A percentile compares a stretch with the other conserved stretches of the same genome.
Conservation (phyloP, 2,329 filamentous ascomycete species). For the Fusarium brevicatenulatum region DNA sequence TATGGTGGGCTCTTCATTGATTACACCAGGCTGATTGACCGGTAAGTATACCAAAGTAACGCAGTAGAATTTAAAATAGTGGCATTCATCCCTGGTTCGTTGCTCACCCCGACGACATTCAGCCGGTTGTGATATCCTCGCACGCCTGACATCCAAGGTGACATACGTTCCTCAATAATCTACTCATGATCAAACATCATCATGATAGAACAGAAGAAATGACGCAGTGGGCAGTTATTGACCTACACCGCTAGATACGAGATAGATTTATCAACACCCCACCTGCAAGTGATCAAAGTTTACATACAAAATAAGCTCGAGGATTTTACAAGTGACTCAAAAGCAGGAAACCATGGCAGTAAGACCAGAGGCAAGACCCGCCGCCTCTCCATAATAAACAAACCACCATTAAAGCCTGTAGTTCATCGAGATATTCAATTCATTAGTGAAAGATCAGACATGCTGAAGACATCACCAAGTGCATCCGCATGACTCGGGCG, state of each 20-base stretch:
- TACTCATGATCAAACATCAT: neutral
- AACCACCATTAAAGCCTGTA: neutral
- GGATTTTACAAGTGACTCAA: neutral
- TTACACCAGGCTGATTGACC: neutral
- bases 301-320: neutral
- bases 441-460: neutral
- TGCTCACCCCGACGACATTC: neutral
- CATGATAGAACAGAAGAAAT: neutral
- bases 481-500: slow-evolving; percentile 25
- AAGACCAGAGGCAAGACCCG: neutral
- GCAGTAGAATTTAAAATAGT: neutral
- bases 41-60: neutral
- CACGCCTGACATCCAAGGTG: no score
- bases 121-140: neutral
- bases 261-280: neutral
- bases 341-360: neutral
- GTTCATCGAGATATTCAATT: neutral
- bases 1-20: neutral
- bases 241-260: slow-evolving; percentile 6
- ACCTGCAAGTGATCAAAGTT: neutral
- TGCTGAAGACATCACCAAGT: neutral
- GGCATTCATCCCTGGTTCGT: no score
- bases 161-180: neutral
- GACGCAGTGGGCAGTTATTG: neutral
- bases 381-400: neutral